Evolutionary conservation across 768 basidiomycete species (phyloP).

Genomic region (Boletus sp.): DNA sequence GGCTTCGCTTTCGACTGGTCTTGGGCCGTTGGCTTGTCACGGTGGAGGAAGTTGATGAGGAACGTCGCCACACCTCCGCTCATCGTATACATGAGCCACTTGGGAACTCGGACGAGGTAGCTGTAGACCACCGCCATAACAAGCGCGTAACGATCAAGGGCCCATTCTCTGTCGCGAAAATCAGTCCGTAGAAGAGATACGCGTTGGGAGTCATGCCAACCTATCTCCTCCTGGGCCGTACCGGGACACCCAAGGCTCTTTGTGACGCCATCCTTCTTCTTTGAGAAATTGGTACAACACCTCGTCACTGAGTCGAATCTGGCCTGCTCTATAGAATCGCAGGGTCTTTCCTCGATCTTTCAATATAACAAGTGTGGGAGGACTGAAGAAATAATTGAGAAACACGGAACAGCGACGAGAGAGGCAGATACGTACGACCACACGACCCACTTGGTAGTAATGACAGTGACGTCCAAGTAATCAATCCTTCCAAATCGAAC

Average conservation of each 20-base stretch:
- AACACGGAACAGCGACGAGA: neutral
- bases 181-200: constrained; percentile 9
- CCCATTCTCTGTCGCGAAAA: constrained; percentile 51
- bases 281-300: constrained; percentile 65
- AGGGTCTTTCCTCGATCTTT: constrained; percentile 72
- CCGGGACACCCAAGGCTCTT: constrained; percentile 64
- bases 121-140: constrained; percentile 52
- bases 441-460: constrained; percentile 84
- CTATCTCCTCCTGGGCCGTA: constrained; percentile 78
- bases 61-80: constrained; percentile 69
- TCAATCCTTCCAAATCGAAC: constrained; percentile 86
- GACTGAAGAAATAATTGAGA: constrained; percentile 42
- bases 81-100: constrained; percentile 64
- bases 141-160: constrained; percentile 59
- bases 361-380: constrained; percentile 70
- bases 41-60: constrained; percentile 63
- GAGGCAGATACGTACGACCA: constrained; percentile 63
- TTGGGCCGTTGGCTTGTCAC: constrained; percentile 17
- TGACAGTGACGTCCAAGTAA: constrained; percentile 77
- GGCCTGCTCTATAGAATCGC: constrained; percentile 73
- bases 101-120: constrained; percentile 54
- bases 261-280: constrained; percentile 58
- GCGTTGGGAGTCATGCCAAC: constrained; percentile 36
- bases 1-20: constrained; percentile 4
- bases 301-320: constrained; percentile 59